Conservation (phyloP, 345 rosid genomes). For the Cardamine occulta region DNA sequence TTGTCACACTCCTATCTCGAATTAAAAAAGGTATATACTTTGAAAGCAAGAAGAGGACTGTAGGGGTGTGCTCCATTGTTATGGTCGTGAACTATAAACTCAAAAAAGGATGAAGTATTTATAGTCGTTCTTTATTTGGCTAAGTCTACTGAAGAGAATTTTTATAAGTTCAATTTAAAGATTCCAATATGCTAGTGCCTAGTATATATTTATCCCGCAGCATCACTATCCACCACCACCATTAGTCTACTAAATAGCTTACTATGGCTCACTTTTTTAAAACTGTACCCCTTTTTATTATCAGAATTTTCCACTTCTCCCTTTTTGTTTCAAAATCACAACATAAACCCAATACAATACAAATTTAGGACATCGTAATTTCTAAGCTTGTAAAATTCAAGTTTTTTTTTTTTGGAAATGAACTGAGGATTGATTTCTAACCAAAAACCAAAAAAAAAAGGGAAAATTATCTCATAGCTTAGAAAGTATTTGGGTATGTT, state of each 20-base stretch:
- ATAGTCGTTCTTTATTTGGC: background rate
- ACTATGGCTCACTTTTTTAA: background rate
- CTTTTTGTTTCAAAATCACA: background rate
- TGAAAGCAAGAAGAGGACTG: too few species aligned
- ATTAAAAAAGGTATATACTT: too few species aligned
- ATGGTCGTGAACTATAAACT: background rate
- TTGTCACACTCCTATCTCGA: background rate
- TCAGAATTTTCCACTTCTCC: background rate
- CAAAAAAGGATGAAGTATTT: background rate
- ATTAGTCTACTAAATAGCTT: background rate
- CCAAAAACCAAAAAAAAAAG: too few species aligned
- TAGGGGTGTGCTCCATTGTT: too few species aligned
- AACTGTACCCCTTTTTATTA: background rate
- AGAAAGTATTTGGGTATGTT: too few species aligned
- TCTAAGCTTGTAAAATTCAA: background rate
- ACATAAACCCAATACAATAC: background rate
- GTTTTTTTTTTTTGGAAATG: too few species aligned
- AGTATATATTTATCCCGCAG: background rate
- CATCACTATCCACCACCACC: slow-evolving; percentile 27
- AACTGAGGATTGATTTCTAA: too few species aligned
- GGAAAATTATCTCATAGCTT: too few species aligned
- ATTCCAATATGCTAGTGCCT: slow-evolving; percentile 21
- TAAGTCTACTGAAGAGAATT: slow-evolving; percentile 7
- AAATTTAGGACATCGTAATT: background rate
- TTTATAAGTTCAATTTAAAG: background rate